A percentile compares a stretch with the other conserved stretches of the same genome.
Conservation (phyloP, 129 eudicot genomes). For the Kitagawia praeruptora region DNA sequence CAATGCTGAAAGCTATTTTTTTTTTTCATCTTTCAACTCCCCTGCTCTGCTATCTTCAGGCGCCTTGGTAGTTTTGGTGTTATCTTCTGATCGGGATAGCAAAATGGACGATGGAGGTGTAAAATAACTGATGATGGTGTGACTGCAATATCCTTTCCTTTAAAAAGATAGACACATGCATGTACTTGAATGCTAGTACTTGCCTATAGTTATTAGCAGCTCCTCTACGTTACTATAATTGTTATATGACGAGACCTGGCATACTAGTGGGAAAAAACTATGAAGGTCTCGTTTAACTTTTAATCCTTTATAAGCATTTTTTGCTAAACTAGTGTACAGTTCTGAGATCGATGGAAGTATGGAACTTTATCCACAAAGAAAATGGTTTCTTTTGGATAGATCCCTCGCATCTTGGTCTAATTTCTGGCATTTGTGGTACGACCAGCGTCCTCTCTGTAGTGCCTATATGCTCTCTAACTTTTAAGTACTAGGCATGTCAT, state of each 20-base stretch:
- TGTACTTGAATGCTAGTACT: conserved; percentile 60
- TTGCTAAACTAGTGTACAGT: conserved; percentile 73
- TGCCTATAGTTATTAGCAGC: conserved; percentile 58
- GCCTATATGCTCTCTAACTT: conserved; percentile 13
- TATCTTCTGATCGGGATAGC: conserved; percentile 11
- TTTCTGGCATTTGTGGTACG: conserved; percentile 21
- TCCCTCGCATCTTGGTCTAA: conserved; percentile 23
- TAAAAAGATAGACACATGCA: conserved; percentile 63
- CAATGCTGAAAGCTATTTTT: not conserved
- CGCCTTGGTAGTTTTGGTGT: conserved; percentile 17
- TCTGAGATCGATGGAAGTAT: conserved; percentile 63
- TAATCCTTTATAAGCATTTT: conserved; percentile 53
- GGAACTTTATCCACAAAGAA: conserved; percentile 24
- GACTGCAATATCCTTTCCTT: conserved; percentile 43
- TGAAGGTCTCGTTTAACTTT: conserved; percentile 29
- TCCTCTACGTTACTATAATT: conserved; percentile 61
- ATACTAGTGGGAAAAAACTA: conserved; percentile 45
- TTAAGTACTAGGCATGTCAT: conserved; percentile 15
- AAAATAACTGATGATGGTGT: conserved; percentile 12
- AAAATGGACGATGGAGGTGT: not conserved
- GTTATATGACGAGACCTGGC: conserved; percentile 71
- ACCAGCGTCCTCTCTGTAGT: conserved; percentile 4
- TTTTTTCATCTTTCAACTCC: not conserved
- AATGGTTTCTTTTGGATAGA: conserved; percentile 21
- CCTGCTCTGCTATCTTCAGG: conserved; percentile 13